Evolutionary conservation across 306 rosid species (phyloP).

Genomic region (Myrica gale): DNA sequence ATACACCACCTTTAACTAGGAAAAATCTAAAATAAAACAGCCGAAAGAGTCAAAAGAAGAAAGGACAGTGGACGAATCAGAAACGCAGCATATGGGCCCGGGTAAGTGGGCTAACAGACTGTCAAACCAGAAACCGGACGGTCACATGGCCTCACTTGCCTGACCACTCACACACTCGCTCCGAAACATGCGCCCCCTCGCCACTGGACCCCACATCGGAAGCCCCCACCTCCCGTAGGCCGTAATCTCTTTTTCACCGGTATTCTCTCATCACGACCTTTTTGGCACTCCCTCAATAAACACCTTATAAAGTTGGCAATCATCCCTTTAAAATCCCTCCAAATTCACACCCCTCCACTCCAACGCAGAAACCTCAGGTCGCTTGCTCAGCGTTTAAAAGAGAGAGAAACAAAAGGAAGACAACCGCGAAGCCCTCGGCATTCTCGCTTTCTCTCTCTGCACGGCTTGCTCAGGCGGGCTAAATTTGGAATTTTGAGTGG

Average conservation of each 20-base stretch:
- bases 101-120: neutral
- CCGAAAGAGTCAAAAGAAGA: no score
- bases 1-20: no score
- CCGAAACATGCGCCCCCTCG: slow-evolving; percentile 15
- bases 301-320: slow-evolving; percentile 13
- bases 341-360: neutral
- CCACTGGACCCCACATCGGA: slow-evolving; percentile 37
- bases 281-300: neutral
- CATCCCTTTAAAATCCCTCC: no score
- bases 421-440: neutral
- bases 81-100: neutral
- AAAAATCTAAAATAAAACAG: no score
- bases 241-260: slow-evolving; percentile 24
- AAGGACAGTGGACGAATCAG: neutral
- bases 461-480: slow-evolving; percentile 27
- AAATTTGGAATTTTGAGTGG: slow-evolving; percentile 5
- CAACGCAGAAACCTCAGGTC: neutral
- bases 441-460: slow-evolving; percentile 31
- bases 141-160: slow-evolving; percentile 25
- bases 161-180: neutral
- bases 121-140: neutral
- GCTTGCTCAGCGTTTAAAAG: neutral
- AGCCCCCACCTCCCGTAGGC: no score
- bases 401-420: neutral
- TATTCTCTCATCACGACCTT: slow-evolving; percentile 27